Evolutionary conservation across 371 early-diverging fungal genomes (phyloP), one percentile per base, ranked within the genome.

Genomic region (Syncephalis plumigaleata): DNA sequence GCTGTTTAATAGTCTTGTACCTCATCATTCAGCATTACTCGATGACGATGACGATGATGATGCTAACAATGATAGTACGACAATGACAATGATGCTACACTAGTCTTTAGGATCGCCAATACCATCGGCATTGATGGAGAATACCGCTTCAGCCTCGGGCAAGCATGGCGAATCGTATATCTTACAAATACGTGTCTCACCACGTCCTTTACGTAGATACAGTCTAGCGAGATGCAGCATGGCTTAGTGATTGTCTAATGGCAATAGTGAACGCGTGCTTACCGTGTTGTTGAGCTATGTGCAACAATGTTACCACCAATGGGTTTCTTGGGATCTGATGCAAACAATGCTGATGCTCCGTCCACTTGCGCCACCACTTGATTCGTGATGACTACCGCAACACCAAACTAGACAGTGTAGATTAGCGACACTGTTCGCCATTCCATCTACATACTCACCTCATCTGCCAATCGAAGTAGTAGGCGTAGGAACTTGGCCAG

Each of bases 301-400:
- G 77, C 76, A 60, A 79, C 55, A 21, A 86, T 69, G 56, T 87
- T 81, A 1, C 87, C 87, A 39, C 87, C 87, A 21, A 86, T 75
- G 0, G 87, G 86, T 49, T 87, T 87, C 56, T 87, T 87, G 37
- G 87, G 83, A 55, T 97, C 96, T 11, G 87, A 80, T 48, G 75
- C 77, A 70, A 95, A 92, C 87, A 93, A 85, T 16, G 81, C 67
- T 42, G 81, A 75, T 8, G 78, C 91, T 40, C 95, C 97, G 63
- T 98, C 98, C 0, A 97, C 97, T 53, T 84, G 85, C 0, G 98
- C 95, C 1, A 98, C 98, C 0, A 98, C 98, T 66, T 98, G 99
- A 58, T 98, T 98, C 3, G 96, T 96, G 24, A 98, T 92, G 0
- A 98, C 92, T 8, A 98, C 94, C 2, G 98, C 98, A 8, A 97